Conservation (phyloP, 2,329 filamentous ascomycete species). For the Plectosphaerella cucumerina region DNA sequence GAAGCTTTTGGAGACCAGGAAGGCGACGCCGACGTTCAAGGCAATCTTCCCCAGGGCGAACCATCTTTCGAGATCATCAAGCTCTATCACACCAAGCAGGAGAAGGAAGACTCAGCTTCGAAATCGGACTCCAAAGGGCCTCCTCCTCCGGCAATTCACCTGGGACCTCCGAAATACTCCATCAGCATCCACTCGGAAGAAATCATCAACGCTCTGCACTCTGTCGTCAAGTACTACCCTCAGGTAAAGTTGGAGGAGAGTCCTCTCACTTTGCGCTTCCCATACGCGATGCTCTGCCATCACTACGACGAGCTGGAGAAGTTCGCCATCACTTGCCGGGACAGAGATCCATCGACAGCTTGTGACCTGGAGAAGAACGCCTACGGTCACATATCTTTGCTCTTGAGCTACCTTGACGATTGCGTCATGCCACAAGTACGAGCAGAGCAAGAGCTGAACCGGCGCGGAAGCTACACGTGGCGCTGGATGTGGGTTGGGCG, state of each 20-base stretch:
- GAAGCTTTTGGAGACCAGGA: not conserved
- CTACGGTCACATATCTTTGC: not conserved
- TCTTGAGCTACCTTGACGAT: not conserved
- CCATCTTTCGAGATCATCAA: not conserved
- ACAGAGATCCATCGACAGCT: not conserved
- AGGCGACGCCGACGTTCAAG: not conserved
- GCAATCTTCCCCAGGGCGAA: not conserved
- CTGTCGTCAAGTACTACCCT: constrained; percentile 14
- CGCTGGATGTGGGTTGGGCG: not conserved
- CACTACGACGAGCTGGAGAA: not conserved
- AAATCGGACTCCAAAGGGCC: not conserved
- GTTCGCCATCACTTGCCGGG: not conserved
- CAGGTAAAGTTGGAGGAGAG: constrained; percentile 4
- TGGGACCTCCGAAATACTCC: too few relatives aligned
- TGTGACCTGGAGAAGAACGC: not conserved
- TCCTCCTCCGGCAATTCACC: not conserved
- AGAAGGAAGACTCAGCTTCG: not conserved
- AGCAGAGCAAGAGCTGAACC: not conserved
- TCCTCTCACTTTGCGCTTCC: constrained; percentile 4
- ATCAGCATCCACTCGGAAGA: constrained; percentile 10
- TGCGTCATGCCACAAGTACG: not conserved
- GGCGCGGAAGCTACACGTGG: not conserved
- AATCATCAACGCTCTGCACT: constrained; percentile 12
- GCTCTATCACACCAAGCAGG: not conserved
- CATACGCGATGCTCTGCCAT: constrained; percentile 5